Base-by-base conservation (phyloP, 257 asterid genomes). In the Anisodus tanguticus region DNA sequence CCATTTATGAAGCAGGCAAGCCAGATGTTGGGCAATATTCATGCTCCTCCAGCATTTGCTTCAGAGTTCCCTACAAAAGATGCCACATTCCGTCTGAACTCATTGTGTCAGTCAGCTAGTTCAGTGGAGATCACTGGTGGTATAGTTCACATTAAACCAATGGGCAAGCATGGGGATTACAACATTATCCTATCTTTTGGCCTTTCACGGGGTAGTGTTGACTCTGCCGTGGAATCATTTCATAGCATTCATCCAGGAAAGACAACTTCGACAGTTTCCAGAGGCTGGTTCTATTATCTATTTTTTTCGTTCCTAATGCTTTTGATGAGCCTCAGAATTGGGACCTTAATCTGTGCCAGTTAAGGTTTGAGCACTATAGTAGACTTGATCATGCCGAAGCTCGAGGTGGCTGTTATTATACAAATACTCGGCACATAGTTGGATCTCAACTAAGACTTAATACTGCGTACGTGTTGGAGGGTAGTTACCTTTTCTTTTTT, bases 31-130 rank as follows among this genome's bases (percentile, higher is more conserved):
- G 97, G 94, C 83, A 88, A 90, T 91, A 86, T 93, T 87, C 92
- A 90, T 16, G 97, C 98, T 82, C 97, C 98, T 37, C 93, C 98
- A 6, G 98, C 99, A 80, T 84, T 93, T 87, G 98, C 99, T 74
- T 85, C 97, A 8, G 99, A 97, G 85, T 92, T 93, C 37, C 96
- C 98, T 77, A 84, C 95, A 12, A 93, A 97, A 83, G 90, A 88
- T 57, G 89, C 90, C 0, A 69, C 88, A 83, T 91, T 80, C 43
- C 93, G 80, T 51, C 89, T 92, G 89, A 86, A 81, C 88, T 87
- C 95, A 9, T 55, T 86, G 8, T 89, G 91, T 15, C 91, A 77
- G 54, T 74, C 98, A 84, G 90, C 97, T 82, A 90, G 92, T 66
- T 87, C 97, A 0, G 91, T 83, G 2, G 94, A 90, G 60, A 83